Evolutionary conservation across 164 flowering plant genomes (phyloP), one percentile per base, ranked within the genome.

Genomic region (Saururus chinensis): DNA sequence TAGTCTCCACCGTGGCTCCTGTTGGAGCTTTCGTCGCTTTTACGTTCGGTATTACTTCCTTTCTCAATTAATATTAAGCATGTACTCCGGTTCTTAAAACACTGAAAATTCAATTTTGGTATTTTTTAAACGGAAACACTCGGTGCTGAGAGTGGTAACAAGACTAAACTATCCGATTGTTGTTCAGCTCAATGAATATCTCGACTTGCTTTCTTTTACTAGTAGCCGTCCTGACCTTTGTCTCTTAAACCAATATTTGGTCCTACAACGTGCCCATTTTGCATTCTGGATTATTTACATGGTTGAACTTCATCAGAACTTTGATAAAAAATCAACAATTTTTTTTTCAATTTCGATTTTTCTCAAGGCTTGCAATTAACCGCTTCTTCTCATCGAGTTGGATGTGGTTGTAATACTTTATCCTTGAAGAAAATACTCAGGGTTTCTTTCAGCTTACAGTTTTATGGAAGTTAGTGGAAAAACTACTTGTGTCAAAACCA

Each of bases 391-490:
- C 8, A 10, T 55, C 6, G 7, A 23, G 16, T 23, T 19, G 16
- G 35, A 55, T 9, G 35, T 24, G n/a, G 37, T 23, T 23, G 45
- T 20, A 30, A 30, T 1, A 11, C 9, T 14, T 19, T 16, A 11
- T 49, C 19, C 12, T 4, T 51, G 24, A 19, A 12, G 20, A 40
- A 21, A 40, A 48, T 76, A 72, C 79, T 84, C 81, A 95, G 79
- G 73, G 62, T 57, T 74, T 70, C 72, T 60, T 82, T 85, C 87
- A 81, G 87, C 82, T 87, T 72, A 80, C 96, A 95, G 99, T 91
- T 84, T 42, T 95, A 56, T 89, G 96, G 96, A 95, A 89, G 79
- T 56, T 91, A 78, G 84, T 86, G 74, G 89, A 76, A 71, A 89
- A 78, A 64, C 59, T 86, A 40, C 70, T 89, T 51, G 22, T 72